These are phyloP conservation scores for Backusella australiensis DNA, from an alignment of 192 early-diverging fungal species.

Conservation along the genomic window DNA sequence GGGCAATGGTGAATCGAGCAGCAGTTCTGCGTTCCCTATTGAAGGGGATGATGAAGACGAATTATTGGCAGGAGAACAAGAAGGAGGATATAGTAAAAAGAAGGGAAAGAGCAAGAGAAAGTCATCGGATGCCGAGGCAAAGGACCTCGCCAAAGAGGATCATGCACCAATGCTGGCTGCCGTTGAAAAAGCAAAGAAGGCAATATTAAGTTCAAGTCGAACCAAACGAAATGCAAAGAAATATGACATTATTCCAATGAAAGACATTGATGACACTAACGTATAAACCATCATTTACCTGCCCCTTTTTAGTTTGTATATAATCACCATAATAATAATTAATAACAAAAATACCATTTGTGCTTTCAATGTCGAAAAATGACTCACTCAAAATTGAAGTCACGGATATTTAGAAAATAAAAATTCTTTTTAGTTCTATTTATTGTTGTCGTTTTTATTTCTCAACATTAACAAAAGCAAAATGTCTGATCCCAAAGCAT, in stretches of 20 bases:
- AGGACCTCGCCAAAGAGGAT: not conserved
- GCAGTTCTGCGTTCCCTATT: not conserved
- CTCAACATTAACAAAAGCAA: not conserved
- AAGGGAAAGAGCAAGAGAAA: constrained; percentile 16
- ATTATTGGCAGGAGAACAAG: not conserved
- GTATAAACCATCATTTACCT: not conserved
- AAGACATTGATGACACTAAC: not conserved
- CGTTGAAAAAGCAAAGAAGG: constrained; percentile 15
- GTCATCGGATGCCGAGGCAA: constrained; percentile 11
- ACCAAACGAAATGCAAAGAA: constrained; percentile 5
- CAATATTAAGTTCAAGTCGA: not conserved
- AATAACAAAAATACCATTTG: not conserved
- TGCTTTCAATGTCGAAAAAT: not conserved
- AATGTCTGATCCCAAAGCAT: constrained; percentile 32
- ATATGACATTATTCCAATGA: constrained; percentile 19
- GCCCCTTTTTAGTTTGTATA: not conserved
- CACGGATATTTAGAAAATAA: not conserved
- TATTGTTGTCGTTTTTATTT: not conserved
- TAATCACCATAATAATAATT: not conserved
- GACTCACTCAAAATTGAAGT: constrained; percentile 2
- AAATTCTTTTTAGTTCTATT: not conserved
- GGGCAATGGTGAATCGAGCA: not conserved
- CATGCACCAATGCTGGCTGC: constrained; percentile 12
- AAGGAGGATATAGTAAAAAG: not conserved
- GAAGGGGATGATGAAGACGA: constrained; percentile 10